These are phyloP conservation scores for Aspergillus hortae DNA, from an alignment of 2,329 filamentous ascomycete genomes.

Conservation along the genomic window DNA sequence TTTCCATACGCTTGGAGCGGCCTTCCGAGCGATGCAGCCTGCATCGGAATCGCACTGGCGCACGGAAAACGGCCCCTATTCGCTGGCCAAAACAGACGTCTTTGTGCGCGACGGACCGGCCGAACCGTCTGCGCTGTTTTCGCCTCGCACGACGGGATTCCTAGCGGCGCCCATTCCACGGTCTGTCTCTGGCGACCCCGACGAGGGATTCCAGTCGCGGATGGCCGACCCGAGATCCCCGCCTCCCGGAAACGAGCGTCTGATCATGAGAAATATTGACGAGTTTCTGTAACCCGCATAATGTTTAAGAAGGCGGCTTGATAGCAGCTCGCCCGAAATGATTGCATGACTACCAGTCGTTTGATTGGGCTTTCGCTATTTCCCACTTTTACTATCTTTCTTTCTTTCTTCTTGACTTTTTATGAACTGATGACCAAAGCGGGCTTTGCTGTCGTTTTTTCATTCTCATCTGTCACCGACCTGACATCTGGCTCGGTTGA, in stretches of 20 bases:
- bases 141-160: constrained; percentile 44
- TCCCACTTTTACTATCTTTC: constrained; percentile 14
- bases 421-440: constrained; percentile 41
- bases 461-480: constrained; percentile 9
- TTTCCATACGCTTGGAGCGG: constrained; percentile 10
- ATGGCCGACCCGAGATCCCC: constrained; percentile 40
- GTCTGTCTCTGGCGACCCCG: constrained; percentile 27
- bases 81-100: constrained; percentile 33
- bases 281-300: constrained; percentile 38
- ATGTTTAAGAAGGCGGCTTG: constrained; percentile 8
- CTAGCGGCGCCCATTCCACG: constrained; percentile 35
- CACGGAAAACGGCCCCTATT: constrained; percentile 23
- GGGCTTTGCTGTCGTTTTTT: constrained; percentile 35
- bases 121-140: constrained; percentile 38
- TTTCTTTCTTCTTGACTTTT: constrained; percentile 13
- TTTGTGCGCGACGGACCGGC: constrained; percentile 37
- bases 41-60: constrained; percentile 15
- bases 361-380: constrained; percentile 5
- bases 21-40: constrained; percentile 16
- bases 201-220: constrained; percentile 17
- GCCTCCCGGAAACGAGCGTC: constrained; percentile 33
- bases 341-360: constrained; percentile 26
- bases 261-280: constrained; percentile 45
- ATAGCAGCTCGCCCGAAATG: constrained; percentile 18
- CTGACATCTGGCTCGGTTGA: constrained; percentile 5